These are phyloP conservation scores for Boletus rubroflammeus DNA, from an alignment of 768 basidiomycete species.

Conservation along the genomic window DNA sequence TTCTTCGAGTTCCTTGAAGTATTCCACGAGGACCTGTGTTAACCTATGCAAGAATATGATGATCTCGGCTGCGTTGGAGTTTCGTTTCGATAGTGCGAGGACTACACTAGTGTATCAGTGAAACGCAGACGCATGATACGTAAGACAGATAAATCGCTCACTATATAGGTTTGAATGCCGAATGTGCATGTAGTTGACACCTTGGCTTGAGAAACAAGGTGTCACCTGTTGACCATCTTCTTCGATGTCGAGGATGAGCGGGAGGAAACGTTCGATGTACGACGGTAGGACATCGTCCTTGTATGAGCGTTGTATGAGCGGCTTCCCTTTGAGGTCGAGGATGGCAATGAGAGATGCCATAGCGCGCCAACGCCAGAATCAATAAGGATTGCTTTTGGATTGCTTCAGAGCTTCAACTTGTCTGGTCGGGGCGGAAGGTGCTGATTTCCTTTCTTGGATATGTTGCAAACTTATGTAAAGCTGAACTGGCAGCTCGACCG, in stretches of 20 bases:
- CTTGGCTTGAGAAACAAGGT: constrained; percentile 93
- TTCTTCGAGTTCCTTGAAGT: constrained; percentile 99
- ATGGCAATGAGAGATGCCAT: constrained; percentile 83
- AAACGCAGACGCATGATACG: not conserved
- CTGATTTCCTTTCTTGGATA: constrained; percentile 13
- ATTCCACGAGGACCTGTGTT: constrained; percentile 89
- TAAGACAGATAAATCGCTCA: constrained; percentile 38
- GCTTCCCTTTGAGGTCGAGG: constrained; percentile 97
- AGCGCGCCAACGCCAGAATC: not conserved
- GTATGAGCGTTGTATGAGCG: constrained; percentile 94
- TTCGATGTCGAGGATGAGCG: constrained; percentile 90
- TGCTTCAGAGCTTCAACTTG: not conserved
- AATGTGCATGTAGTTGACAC: constrained; percentile 98
- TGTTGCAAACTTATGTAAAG: not conserved
- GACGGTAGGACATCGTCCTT: constrained; percentile 91
- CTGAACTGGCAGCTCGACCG: not conserved
- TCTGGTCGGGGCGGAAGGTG: not conserved
- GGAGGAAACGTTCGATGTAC: constrained; percentile 90
- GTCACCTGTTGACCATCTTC: constrained; percentile 96
- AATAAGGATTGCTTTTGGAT: not conserved
- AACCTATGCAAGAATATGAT: constrained; percentile 96
- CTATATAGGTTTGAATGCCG: constrained; percentile 96
- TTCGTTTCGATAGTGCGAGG: constrained; percentile 91
- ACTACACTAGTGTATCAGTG: constrained; percentile 44
- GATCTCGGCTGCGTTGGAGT: constrained; percentile 92